Conservation (phyloP, 768 basidiomycete genomes). For the Lactifluus pinguis region DNA sequence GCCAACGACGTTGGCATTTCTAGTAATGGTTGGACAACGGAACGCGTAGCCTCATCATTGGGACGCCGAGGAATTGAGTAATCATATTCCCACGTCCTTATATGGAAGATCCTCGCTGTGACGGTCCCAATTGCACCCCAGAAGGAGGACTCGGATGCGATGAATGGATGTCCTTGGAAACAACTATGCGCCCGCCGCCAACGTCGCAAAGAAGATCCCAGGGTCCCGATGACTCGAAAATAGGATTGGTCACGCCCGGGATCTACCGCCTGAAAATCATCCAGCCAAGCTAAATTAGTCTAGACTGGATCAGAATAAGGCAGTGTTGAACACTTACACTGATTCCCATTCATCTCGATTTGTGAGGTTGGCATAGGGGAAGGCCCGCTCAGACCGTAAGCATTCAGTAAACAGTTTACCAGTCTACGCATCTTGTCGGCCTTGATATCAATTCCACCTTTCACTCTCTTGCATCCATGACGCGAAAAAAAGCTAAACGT, state of each 20-base stretch:
- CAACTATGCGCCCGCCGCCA: constrained; percentile 74
- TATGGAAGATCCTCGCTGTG: too few species aligned
- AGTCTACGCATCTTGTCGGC: too few species aligned
- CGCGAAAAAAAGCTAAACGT: too few species aligned
- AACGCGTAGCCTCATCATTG: too few species aligned
- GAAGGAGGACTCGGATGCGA: constrained; percentile 36
- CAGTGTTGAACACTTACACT: constrained; percentile 46
- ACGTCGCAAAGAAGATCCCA: constrained; percentile 97
- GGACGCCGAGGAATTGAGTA: too few species aligned
- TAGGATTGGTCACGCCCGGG: constrained; percentile 95
- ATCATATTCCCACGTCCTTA: too few species aligned
- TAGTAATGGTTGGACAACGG: too few species aligned
- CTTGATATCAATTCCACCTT: too few species aligned
- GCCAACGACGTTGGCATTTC: too few species aligned
- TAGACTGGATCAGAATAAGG: neutral
- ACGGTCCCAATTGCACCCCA: constrained; percentile 23
- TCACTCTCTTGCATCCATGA: too few species aligned
- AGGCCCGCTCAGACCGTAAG: constrained; percentile 48
- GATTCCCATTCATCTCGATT: constrained; percentile 86
- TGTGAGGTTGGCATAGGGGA: constrained; percentile 89
- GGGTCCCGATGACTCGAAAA: constrained; percentile 75
- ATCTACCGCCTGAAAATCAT: constrained; percentile 65
- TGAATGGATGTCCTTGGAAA: constrained; percentile 74
- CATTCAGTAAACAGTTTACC: too few species aligned
- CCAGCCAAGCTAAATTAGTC: neutral